Evolutionary conservation across 768 basidiomycete species (phyloP), one percentile per base, ranked within the genome.

Genomic region (Crepidotus variabilis): DNA sequence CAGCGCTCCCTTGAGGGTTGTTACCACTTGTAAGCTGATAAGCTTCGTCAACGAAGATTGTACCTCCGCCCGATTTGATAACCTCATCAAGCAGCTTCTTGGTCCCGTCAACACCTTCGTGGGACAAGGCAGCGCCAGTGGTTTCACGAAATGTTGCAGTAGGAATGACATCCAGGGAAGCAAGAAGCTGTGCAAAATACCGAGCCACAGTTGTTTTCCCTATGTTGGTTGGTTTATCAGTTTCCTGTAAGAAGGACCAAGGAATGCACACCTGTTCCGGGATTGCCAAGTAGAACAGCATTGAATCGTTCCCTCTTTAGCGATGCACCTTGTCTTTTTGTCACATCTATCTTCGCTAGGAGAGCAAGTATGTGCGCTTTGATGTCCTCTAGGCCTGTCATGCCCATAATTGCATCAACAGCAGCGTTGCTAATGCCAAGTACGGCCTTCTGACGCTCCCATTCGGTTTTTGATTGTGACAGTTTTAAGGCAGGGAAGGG

Each of bases 151-250:
- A 88, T 9, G 66, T 67, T 34, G 67, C 68, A 0, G 82, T 83
- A 1, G 85, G 81, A 10, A 86, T 65, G 3, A 81, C 77, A 16
- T 77, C 66, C 1, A 84, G 70, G 0, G 83, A 85, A 1, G 81
- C 70, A 1, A 89, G 65, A 62, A 87, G 84, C 54, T 82, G 79
- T 1, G 83, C 84, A 60, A 87, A 89, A 33, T 77, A 71, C 16
- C 86, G 71, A 1, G 86, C 87, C 5, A 89, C 76, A 0, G 87
- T 88, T 0, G 87, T 88, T 73, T 88, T 87, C 10, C 86, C 87
- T 87, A 23, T 28, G 52, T 13, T 6, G 43, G 18, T 18, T 9
- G 33, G 23, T 48, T 11, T 43, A 51, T 32, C n/a, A n/a, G n/a
- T n/a, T n/a, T n/a, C n/a, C n/a, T n/a, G n/a, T n/a, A n/a, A n/a